Base-by-base conservation (phyloP, 345 rosid species). In the Gossypium arboreum region DNA sequence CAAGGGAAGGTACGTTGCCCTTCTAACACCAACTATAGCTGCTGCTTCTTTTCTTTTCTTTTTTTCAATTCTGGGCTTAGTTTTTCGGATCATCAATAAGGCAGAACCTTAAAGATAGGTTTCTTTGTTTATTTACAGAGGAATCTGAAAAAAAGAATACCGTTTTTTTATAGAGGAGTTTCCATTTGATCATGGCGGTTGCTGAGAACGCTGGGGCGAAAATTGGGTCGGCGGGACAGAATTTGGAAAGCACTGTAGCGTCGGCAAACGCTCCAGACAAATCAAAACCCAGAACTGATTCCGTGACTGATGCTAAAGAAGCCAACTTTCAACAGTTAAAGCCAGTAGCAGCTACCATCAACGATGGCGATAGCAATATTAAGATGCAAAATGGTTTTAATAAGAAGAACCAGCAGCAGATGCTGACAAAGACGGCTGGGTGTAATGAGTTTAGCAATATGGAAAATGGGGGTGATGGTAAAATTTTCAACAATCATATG, bases 131-230 rank as follows among this genome's bases (percentile, higher is more conserved):
- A 15, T 65, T 52, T 16, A 58, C 82, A 68, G 83, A 74, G 79
- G 68, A 79, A 79, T 82, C 79, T 71, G 70, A 78, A 72, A 68
- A 68, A 4, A 76, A 68, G 62, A 9, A 54, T 4, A 74, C 25
- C 72, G 41, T 78, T 83, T 77, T 77, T 78, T 55, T 55, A 47
- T 6, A 61, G 9, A 4, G 39, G 43, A 67, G 69, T 34, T 56
- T 75, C 43, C 27, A 15, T 65, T 73, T 62, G 84, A 88, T 86
- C 89, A 96, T 96, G 98, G 98, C 97, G 71, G 95, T 96, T 60
- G 90, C 92, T 72, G 99, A 96, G 79, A 92, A 89, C 88, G 92
- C 92, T 74, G 98, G 92, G 76, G 84, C 83, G 2, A 87, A 82
- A 87, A 85, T 87, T 77, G 94, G 79, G 73, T 79, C 92, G 15